Base-by-base conservation (phyloP, 1,284 basidiomycete species). In the Boletus smithii region DNA sequence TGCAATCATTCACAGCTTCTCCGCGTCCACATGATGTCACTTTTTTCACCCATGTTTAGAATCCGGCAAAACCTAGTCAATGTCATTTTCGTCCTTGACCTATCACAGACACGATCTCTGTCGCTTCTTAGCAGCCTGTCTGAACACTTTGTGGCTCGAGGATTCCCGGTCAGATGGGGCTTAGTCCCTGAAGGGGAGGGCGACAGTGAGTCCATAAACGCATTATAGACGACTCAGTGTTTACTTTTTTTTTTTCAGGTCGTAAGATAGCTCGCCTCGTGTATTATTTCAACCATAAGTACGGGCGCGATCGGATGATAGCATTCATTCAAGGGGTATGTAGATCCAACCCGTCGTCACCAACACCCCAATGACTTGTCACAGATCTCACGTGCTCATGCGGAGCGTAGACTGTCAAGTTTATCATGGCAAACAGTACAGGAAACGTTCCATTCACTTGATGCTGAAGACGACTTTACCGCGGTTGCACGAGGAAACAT, bases 81-180 rank as follows among this genome's bases (percentile, higher is more conserved):
- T 60, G 70, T 88, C 49, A 72, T 97, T 36, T 71, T 94, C 8
- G 77, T 83, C 1, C 69, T 94, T 16, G 93, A 97, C 64, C 73
- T 97, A 2, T 83, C 89, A 1, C 76, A 79, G 35, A 70, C 75
- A 0, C 68, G 71, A 5, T 79, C 75, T 30, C 55, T 93, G 3
- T 73, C 80, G 16, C 81, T 88, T 55, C 70, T 95, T 37, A 72
- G 75, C 2, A 75, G 75, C 1, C 69, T 85, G 0, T 73, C 94
- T 33, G 74, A 76, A 16, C 78, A 74, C 42, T 81, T 93, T 62
- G 82, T 97, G 42, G 70, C 79, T 29, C 76, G 90, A 35, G 77
- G 74, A 14, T 73, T 91, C 34, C 89, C 92, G 0, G 77, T 93
- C 54, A 74, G 88, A 27, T 91, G 91, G 63, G 94, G 93, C 14